phyloP scores from a whole-genome alignment of 2,329 filamentous ascomycete genomes.

The Incumbomyces delicatus region DNA sequence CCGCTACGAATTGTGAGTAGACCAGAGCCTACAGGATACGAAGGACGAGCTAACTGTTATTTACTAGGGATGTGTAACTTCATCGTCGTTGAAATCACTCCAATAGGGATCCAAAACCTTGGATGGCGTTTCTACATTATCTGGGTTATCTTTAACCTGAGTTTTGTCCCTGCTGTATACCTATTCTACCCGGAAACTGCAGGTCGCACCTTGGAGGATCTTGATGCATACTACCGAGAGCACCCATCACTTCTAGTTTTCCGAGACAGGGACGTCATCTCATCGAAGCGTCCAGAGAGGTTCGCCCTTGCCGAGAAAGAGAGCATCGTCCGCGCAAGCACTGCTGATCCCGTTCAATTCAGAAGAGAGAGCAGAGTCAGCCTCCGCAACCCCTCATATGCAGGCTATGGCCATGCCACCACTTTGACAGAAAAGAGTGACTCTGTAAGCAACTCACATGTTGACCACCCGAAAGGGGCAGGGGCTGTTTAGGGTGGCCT shows the following conservation, averaged over 20 bases:
- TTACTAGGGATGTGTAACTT: constrained; percentile 8
- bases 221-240: constrained; percentile 30
- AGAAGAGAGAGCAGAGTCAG: constrained; percentile 10
- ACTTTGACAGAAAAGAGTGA: no score
- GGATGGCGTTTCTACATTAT: constrained; percentile 37
- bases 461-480: no score
- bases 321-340: constrained; percentile 22
- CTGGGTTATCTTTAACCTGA: constrained; percentile 36
- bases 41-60: no score
- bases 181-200: constrained; percentile 30
- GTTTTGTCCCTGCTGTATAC: constrained; percentile 41
- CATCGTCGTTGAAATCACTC: constrained; percentile 35
- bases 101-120: constrained; percentile 33
- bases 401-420: no score
- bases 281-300: constrained; percentile 35
- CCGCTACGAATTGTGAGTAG: constrained; percentile 42
- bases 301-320: constrained; percentile 40
- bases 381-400: no score
- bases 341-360: constrained; percentile 9
- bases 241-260: constrained; percentile 37
- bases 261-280: constrained; percentile 39
- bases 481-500: no score
- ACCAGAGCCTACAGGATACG: no score
- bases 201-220: constrained; percentile 26
- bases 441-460: no score